Base-by-base conservation (phyloP, 768 basidiomycete species). In the Leccinum ochraceum region DNA sequence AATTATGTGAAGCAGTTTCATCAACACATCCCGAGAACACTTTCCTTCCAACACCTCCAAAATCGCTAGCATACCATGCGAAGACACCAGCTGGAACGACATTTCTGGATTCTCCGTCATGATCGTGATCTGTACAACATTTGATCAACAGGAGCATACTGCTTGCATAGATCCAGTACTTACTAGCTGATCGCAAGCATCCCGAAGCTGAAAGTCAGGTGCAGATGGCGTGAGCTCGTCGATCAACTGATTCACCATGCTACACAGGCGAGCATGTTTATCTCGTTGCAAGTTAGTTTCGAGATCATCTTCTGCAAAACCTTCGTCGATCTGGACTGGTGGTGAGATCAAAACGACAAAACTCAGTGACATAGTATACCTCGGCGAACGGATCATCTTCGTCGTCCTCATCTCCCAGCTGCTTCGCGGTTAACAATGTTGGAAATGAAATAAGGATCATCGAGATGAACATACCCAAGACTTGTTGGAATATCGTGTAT, bases 331-430 rank as follows among this genome's bases (percentile, higher is more conserved):
- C 91, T 90, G 62, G 36, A 57, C 9, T 7, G 44, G 30, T 1
- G 42, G 55, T 50, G 58, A 64, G 61, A 64, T 57, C 53, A 26
- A 57, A 42, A 6, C 36, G 28, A 39, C 50, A 14, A 52, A 52
- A 30, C 30, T 22, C 20, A 52, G 17, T 16, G 24, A 52, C 24
- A 44, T 9, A 11, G 53, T 67, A 58, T 65, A 92, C 93, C 79
- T 95, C 93, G 3, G 96, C 95, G 67, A 99, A 99, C 1, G 97
- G 96, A 78, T 99, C 95, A 57, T 94, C 92, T 56, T 96, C 95
- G 59, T 96, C 94, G 3, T 85, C 86, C 36, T 90, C 92, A 49
- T 93, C 93, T 9, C 88, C 88, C 57, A 90, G 76, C 87, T 90
- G 62, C n/a, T 57, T 36, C 10, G 42, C 28, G 49, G 32, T 65